Evolutionary conservation across 2,329 filamentous ascomycete genomes (phyloP).

Genomic region (Nectriaceae sp.): DNA sequence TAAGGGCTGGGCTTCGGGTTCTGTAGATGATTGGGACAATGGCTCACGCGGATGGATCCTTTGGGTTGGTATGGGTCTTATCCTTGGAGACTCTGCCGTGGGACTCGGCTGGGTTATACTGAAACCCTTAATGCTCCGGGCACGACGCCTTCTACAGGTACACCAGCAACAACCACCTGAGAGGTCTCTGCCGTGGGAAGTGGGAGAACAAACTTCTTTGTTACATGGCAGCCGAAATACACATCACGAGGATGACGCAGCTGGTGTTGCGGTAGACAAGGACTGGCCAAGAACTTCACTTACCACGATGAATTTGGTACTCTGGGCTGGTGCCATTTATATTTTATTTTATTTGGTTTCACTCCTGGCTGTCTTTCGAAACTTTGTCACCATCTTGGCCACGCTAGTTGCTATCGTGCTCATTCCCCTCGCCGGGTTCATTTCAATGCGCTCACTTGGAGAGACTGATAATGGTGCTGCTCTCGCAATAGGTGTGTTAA

Average conservation of each 20-base stretch:
- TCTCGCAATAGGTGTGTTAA: constrained; percentile 3
- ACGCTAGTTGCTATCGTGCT: background rate
- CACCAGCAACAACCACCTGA: too few relatives aligned
- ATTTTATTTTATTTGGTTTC: background rate
- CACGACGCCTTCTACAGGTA: too few relatives aligned
- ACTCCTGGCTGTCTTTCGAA: background rate
- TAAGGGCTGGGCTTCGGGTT: constrained; percentile 79
- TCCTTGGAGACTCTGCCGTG: background rate
- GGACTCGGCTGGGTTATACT: constrained; percentile 1
- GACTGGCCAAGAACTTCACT: background rate
- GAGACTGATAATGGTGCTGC: constrained; percentile 2
- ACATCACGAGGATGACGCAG: too few relatives aligned
- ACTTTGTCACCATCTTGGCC: background rate
- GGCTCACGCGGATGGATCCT: constrained; percentile 97
- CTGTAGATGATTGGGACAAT: constrained; percentile 77
- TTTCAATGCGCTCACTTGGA: constrained; percentile 4
- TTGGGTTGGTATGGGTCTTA: constrained; percentile 57
- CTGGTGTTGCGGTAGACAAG: too few relatives aligned
- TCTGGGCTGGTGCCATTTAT: background rate
- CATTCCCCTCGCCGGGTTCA: background rate
- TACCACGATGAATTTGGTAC: background rate
- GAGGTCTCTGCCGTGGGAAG: too few relatives aligned
- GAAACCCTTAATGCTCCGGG: background rate
- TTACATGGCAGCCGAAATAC: background rate
- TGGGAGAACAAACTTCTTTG: background rate